Evolutionary conservation across 2,329 filamentous ascomycete genomes (phyloP), one percentile per base, ranked within the genome.

Genomic region (Pezicula carpinea): DNA sequence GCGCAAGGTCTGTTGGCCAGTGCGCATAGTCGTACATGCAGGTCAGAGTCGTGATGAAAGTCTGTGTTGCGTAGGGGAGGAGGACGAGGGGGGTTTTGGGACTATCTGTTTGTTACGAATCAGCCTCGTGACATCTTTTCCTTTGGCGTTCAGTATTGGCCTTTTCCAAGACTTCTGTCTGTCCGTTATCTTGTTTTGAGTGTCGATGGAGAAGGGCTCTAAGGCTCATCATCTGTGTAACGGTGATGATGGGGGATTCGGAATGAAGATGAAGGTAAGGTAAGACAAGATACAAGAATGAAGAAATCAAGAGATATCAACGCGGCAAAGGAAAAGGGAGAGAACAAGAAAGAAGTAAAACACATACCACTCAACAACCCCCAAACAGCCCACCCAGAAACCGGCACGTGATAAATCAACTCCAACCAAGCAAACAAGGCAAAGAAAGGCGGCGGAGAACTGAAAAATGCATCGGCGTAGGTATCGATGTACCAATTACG

Each of bases 381-480:
- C n/a, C 70, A 63, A 15, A 84, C 66, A 0, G 77, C 76, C 79
- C 79, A 85, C 13, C 81, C 44, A 39, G 75, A 80, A 15, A 83
- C 57, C 0, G 83, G 83, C 0, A 80, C 62, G 61, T 86, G 82
- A 58, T 79, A 82, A 15, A 79, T 47, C 2, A 77, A 59, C 59
- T 87, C 83, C 59, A 84, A 73, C 60, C 71, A 75, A 21, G 74
- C 71, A 58, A 79, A 82, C 13, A 69, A 53, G 10, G 65, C 66
- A 59, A 86, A 86, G 75, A 79, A 87, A 4, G 69, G 62, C 33
- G 81, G 81, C 2, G 79, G 71, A 3, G 67, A 59, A 29, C 73
- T 69, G 66, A 86, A 85, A 69, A 84, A 83, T 44, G 74, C 77
- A 59, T 87, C 83, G 13, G 73, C 69, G 61, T 83, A 85, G 1